These are phyloP conservation scores for Schizosaccharomyces versatilis DNA, from an alignment of 1,139 yeast species.

Conservation along the genomic window DNA sequence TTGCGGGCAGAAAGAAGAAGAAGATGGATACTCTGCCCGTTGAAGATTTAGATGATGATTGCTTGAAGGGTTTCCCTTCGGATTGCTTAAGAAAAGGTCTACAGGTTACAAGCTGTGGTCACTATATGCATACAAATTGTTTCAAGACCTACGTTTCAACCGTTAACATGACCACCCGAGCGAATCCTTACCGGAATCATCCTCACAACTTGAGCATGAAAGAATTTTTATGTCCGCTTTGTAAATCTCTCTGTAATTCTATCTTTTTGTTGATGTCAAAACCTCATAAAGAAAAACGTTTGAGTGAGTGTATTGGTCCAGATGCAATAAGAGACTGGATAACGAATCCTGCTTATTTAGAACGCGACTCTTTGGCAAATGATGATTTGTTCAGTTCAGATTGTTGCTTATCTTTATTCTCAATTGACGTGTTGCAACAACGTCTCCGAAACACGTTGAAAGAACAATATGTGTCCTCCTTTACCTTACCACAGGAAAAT, in stretches of 20 bases:
- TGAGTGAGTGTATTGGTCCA: neutral
- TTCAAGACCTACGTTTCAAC: slow-evolving; percentile 35
- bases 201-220: slow-evolving; percentile 36
- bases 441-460: neutral
- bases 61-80: neutral
- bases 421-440: neutral
- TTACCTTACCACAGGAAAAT: neutral
- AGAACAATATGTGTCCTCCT: neutral
- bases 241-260: neutral
- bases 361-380: too few relatives aligned
- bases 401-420: too few relatives aligned
- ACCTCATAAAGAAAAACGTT: neutral
- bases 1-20: neutral
- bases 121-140: slow-evolving; percentile 75
- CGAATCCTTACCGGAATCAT: slow-evolving; percentile 55
- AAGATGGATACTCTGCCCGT: neutral
- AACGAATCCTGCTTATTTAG: too few relatives aligned
- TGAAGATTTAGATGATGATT: neutral
- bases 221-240: slow-evolving; percentile 1
- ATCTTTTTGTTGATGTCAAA: neutral
- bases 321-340: neutral
- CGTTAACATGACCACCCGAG: neutral
- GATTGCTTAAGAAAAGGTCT: neutral
- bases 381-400: too few relatives aligned
- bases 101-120: slow-evolving; percentile 71